Base-by-base conservation (phyloP, 176 grass and related monocot species). In the Oryza rufipogon region DNA sequence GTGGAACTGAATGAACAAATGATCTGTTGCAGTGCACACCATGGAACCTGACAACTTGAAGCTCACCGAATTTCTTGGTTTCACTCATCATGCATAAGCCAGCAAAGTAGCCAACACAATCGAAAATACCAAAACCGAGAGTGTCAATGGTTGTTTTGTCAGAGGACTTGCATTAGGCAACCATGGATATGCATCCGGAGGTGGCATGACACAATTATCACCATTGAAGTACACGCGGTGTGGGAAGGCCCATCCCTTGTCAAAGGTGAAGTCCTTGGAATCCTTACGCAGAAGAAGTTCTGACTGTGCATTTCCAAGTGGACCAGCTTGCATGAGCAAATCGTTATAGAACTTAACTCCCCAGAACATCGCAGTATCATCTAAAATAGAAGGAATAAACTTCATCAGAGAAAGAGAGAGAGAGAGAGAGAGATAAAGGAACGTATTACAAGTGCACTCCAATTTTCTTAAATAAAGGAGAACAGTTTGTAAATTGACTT, bases 301-400 rank as follows among this genome's bases (percentile, higher is more conserved):
- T 30, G 94, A 94, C 71, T 97, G 94, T 25, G 87, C 94, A 36
- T 90, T 97, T 11, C 94, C 94, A 17, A 84, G 86, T 1, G 77
- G 88, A 49, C 94, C 94, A 25, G 89, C 94, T 88, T 90, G 80
- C 88, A 94, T 94, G 39, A 97, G 89, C 73, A 97, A 83, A 85
- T 97, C 94, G 68, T 97, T 97, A 85, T 97, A 97, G 83, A 84
- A 94, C 83, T 97, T 97, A 70, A 97, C 77, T 68, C 94, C 94
- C 94, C 94, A 97, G 63, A 97, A 89, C 94, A 97, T 97, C 13
- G 94, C 94, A 0, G 94, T 97, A 44, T 97, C 94, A 88, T 97
- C 94, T 97, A 83, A 86, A 88, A 54, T 10, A 20, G 13, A 44
- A 80, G 17, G 65, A 60, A 80, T 22, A 76, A 69, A 84, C 20